Base-by-base conservation (phyloP, 2,329 filamentous ascomycete species). In the Didymella keratinophila region DNA sequence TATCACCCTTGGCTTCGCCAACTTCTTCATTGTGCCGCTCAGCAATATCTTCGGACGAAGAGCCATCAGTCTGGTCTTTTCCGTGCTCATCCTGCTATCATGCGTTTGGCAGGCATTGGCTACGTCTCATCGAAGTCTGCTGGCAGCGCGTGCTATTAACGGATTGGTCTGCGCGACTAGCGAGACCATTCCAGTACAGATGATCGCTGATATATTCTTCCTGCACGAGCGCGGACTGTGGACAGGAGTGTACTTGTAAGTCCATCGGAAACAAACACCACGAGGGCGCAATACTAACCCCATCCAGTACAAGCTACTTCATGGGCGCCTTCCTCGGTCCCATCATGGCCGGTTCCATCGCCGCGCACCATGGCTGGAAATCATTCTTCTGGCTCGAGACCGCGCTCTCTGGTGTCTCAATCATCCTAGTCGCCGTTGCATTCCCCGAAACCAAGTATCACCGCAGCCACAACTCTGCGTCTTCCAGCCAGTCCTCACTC, bases 311-410 rank as follows among this genome's bases (percentile, higher is more conserved):
- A 9, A 72, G 76, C 23, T 80, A 78, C 66, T 79, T 79, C 65
- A 71, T 75, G 23, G 78, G 79, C 10, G 72, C 78, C 7, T 80
- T 80, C 61, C 66, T 81, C 1, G 79, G 79, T 3, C 78, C 78
- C 1, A 76, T 81, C 52, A 80, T 81, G 73, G 71, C 75, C 21
- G 79, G 79, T 5, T 71, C 71, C 37, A 80, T 81, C 32, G 77
- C 74, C 20, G 72, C 70, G 11, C 69, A 76, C 20, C 71, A 80
- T 56, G 78, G 79, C 41, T 81, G 80, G 80, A 66, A 78, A 46
- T 78, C 75, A 12, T 81, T 81, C 67, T 81, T 81, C 71, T 81
- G 79, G 79, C 73, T 81, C 4, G 77, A 78, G 3, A 72, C 75
- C 1, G 79, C 71, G 0, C 67, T 81, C 6, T 72, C 76, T 2